Base-by-base conservation (phyloP, 176 grass and related monocot species). In the Pontederia paniculata region DNA sequence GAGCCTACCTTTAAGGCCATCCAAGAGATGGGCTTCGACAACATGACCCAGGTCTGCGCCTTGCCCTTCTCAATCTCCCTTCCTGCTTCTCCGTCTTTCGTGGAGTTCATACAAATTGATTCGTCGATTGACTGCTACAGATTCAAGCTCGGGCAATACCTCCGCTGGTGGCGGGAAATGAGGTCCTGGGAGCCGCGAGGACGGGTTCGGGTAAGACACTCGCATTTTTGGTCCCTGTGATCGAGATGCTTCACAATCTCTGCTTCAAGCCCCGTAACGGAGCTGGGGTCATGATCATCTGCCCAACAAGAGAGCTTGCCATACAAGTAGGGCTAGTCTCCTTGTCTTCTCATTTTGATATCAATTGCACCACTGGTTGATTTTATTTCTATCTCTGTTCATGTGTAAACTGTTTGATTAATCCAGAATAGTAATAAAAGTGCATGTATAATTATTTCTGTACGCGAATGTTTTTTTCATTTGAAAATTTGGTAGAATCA, bases 121-220 rank as follows among this genome's bases (percentile, higher is more conserved):
- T 3, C 9, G 20, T 28, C n/a, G 42, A 47, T 42, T 71, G 25
- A 5, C 19, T 10, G 31, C 70, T 50, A 50, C 67, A 93, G 88
- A 93, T 93, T 77, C 88, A 93, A 83, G 75, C 82, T 50, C 73
- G 88, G 65, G 74, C 88, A 1, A 93, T 93, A 55, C 78, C 88
- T 21, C 82, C 77, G 41, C 70, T 86, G 42, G 28, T 93, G 66
- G 76, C 70, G 18, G 76, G 88, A 46, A 80, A 74, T 63, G 88
- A 91, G 65, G 82, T 86, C 15, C 86, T 86, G 88, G 88, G 82
- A 4, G 88, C 79, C 16, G 88, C 82, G 28, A 83, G 76, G 61
- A 86, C 74, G 54, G 83, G 88, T 47, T 85, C 78, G 3, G 88
- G 88, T 23, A 83, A 86, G 72, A 93, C 88, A 49, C 88, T 93